A percentile compares a stretch with the other conserved stretches of the same genome.
phyloP scores from a whole-genome alignment of 2,329 filamentous ascomycete species.

The Dothiorella sarmentorum region DNA sequence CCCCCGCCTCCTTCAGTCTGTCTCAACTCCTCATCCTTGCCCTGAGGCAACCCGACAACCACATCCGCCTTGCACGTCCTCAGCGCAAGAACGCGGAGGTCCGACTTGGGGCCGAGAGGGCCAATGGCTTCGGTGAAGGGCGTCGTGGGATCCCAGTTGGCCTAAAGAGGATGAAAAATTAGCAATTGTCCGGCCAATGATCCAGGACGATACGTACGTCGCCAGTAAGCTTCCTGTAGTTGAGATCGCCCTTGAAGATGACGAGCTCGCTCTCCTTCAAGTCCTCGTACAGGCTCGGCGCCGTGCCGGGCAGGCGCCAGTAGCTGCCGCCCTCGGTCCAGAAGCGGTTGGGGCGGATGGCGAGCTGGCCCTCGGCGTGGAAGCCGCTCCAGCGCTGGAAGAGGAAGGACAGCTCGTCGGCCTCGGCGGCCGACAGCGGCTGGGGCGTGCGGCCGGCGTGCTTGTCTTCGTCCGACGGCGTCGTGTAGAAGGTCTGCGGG shows the following conservation, averaged over 20 bases:
- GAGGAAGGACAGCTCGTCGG: constrained; percentile 66
- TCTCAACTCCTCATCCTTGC: constrained; percentile 77
- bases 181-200: not conserved
- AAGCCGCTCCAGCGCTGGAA: constrained; percentile 77
- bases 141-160: constrained; percentile 80
- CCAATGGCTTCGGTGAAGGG: constrained; percentile 82
- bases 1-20: constrained; percentile 66
- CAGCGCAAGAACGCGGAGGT: constrained; percentile 79
- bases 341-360: constrained; percentile 80
- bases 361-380: constrained; percentile 79
- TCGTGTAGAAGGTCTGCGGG: constrained; percentile 75
- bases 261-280: constrained; percentile 80
- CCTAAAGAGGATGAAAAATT: constrained; percentile 49
- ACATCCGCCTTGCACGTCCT: constrained; percentile 96
- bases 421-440: constrained; percentile 65
- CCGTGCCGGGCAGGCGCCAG: constrained; percentile 75
- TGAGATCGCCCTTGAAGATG: constrained; percentile 95
- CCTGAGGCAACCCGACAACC: constrained; percentile 79
- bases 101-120: constrained; percentile 75
- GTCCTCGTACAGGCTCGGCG: constrained; percentile 68
- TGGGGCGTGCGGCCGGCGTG: constrained; percentile 53
- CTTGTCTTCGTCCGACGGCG: constrained; percentile 63
- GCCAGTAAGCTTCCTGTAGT: constrained; percentile 87
- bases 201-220: constrained; percentile 63
- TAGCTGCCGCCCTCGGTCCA: constrained; percentile 88